Percentiles rank a stretch among this genome's conserved stretches.
phyloP scores from a whole-genome alignment of 2,329 filamentous ascomycete species.

The Phialophora verrucosa region DNA sequence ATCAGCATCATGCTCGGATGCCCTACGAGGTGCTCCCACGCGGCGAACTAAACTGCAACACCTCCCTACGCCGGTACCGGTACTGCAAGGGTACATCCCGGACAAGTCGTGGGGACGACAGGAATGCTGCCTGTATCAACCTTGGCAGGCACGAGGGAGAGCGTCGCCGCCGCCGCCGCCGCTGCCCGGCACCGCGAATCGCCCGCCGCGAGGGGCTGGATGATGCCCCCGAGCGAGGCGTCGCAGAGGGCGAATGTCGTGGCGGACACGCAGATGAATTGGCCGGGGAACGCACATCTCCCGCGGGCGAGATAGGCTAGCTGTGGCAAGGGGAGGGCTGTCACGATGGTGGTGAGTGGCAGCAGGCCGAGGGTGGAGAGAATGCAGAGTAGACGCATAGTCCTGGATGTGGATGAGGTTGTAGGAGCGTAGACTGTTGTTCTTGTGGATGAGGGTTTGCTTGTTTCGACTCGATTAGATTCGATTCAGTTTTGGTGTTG shows the following conservation, averaged over 20 bases:
- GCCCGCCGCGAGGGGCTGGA: slow-evolving; percentile 21
- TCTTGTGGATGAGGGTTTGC: background rate
- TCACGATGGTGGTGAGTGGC: background rate
- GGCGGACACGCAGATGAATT: slow-evolving; percentile 21
- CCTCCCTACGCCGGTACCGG: no score
- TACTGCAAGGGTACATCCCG: background rate
- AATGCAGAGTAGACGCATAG: background rate
- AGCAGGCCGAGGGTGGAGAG: background rate
- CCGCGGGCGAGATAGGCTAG: background rate
- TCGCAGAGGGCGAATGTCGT: slow-evolving; percentile 22
- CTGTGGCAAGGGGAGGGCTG: background rate
- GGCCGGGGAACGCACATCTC: slow-evolving; percentile 1
- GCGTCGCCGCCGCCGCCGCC: background rate
- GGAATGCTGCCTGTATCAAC: background rate
- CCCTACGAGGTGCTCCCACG: no score
- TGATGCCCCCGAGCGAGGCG: slow-evolving; percentile 15
- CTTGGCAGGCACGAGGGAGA: background rate
- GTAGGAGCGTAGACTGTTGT: no score
- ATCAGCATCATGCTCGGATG: no score
- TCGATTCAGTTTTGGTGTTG: background rate
- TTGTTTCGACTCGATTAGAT: background rate
- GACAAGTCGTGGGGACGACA: background rate
- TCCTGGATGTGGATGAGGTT: background rate
- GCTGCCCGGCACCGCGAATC: slow-evolving; percentile 8
- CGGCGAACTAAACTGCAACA: no score